Base-by-base conservation (phyloP, 495 filamentous ascomycete genomes). In the Apodospora peruviana region DNA sequence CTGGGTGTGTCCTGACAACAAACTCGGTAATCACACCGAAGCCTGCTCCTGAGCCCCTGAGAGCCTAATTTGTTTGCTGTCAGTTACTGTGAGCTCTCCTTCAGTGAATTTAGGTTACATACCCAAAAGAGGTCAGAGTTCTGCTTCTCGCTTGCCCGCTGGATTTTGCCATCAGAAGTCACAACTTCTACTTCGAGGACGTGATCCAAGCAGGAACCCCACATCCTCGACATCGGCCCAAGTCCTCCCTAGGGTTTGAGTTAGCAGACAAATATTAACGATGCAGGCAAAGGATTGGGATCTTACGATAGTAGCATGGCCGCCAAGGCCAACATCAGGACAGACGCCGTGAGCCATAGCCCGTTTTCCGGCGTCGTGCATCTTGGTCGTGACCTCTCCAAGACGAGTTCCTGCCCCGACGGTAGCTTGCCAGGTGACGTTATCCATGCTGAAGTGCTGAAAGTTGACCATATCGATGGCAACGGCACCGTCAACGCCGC, bases 311-410 rank as follows among this genome's bases (percentile, higher is more conserved):
- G 83, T 83, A 41, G 78, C 74, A 60, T 91, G 88, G 4, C 88
- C 88, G 19, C 82, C 85, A 18, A 85, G 75, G 14, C 88, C 88
- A n/a, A 76, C 69, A 4, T 66, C 66, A 21, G 83, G 77, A 48
- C 79, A 85, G 11, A 79, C 79, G 16, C 83, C 86, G 52, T 87
- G 87, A 0, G 86, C 61, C 4, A 90, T 75, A 12, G 83, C 86
- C 5, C 86, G 70, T 21, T 77, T 68, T 1, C 83, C 85, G 43
- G 79, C 73, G 21, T 78, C 62, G 53, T 77, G 80, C n/a, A 90
- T 65, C 32, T 53, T 71, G 16, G 70, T 47, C 1, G 79, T 78
- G 3, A 91, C 60, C 53, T 86, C 77, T 3, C 81, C 80, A 1
- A 90, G 67, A 16, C 70, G 68, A 5, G 74, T 75, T 10, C 87